Percentiles rank a stretch among this genome's conserved stretches.
phyloP scores from a whole-genome alignment of 768 basidiomycete genomes.

The Lactarius trivialis region DNA sequence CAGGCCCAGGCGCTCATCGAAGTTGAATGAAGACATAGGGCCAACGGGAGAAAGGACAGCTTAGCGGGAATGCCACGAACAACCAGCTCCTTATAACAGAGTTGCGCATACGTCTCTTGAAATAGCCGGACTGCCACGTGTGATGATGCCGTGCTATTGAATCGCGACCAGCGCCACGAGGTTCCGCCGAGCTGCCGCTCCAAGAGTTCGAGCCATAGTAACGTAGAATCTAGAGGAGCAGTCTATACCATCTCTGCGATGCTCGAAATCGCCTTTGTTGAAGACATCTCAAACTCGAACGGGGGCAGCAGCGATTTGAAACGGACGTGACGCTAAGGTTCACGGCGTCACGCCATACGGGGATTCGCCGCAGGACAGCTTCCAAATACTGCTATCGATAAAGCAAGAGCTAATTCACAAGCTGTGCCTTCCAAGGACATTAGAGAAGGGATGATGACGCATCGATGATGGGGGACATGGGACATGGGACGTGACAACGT shows the following conservation, averaged over 20 bases:
- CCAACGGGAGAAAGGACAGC: not conserved
- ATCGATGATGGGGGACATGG: too few relatives aligned
- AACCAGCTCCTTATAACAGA: not conserved
- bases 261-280: not conserved
- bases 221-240: too few relatives aligned
- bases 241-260: not conserved
- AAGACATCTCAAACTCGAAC: not conserved
- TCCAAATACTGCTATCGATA: not conserved
- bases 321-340: not conserved
- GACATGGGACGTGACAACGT: not conserved
- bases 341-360: not conserved
- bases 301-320: not conserved
- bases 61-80: too few relatives aligned
- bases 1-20: slow-evolving; percentile 24
- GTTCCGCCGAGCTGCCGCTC: not conserved
- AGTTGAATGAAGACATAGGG: slow-evolving; percentile 11
- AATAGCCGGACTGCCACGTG: not conserved
- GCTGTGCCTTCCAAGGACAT: not conserved
- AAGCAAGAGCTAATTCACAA: not conserved
- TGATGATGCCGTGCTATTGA: not conserved
- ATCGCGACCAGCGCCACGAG: not conserved
- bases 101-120: not conserved
- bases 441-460: not conserved
- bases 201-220: not conserved
- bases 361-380: not conserved